Base-by-base conservation (phyloP, 75 land plant genomes). In the Isoetes taiwanensis region DNA sequence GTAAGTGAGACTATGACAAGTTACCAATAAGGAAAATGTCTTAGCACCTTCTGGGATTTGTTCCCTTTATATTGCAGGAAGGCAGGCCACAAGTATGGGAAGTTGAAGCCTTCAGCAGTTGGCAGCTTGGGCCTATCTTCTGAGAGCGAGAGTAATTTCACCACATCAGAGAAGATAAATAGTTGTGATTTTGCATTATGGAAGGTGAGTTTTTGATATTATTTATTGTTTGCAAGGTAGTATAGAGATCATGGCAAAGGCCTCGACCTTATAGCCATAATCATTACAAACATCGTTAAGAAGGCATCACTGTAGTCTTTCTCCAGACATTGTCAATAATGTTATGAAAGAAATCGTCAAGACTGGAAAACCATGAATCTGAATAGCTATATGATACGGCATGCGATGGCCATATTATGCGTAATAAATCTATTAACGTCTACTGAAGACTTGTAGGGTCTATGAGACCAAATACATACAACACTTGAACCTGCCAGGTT, bases 71-170 rank as follows among this genome's bases (percentile, higher is more conserved):
- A 28, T 54, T 28, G 37, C 74, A 74, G 76, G 38, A 70, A 71
- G 21, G 58, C 63, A 39, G 66, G 73, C 3, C 76, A 70, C 56
- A 59, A 29, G 26, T 74, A 74, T 74, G 76, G 68, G 38, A 74
- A 74, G 62, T 48, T 74, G 23, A 74, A 74, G 50, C 76, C 76
- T 3, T 57, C 52, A 52, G 76, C 76, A 57, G 74, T 74, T 41
- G 74, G 74, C 8, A 64, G 74, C 58, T 56, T 65, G 10, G 57
- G 54, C 16, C 59, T 74, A 46, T 66, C 76, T 26, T 74, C 74
- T 28, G 74, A 74, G 48, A 74, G 76, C 35, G 74, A 74, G 60
- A 41, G 67, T 2, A 72, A 74, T 39, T 74, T 74, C 52, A 56
- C 57, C 32, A 74, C 68, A 30, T 64, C 35, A 32, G 67, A 74